Evolutionary conservation across 148 eudicot species (phyloP).

Genomic region (Rhododendron griersonianum): DNA sequence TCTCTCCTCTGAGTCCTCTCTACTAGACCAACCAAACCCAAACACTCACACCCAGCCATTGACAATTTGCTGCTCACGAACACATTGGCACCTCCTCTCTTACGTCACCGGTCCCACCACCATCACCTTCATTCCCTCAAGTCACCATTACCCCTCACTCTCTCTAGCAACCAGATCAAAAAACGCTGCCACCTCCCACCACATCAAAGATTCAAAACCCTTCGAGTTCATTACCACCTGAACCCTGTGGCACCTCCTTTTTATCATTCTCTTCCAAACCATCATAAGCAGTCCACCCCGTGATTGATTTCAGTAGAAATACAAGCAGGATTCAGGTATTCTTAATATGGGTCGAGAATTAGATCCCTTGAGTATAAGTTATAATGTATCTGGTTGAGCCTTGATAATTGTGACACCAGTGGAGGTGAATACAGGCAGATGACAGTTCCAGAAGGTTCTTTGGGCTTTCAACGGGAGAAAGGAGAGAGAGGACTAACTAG

Average conservation of each 20-base stretch:
- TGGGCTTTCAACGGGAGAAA: background rate
- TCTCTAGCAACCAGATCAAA: background rate
- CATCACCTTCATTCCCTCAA: background rate
- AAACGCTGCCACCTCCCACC: background rate
- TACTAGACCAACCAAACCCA: background rate
- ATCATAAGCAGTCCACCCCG: background rate
- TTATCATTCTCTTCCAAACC: background rate
- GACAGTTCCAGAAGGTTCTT: background rate
- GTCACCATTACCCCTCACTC: background rate
- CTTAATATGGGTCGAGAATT: background rate
- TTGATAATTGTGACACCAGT: background rate
- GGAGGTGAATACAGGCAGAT: background rate
- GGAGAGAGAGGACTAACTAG: background rate
- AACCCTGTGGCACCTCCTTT: background rate
- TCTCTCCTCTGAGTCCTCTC: background rate
- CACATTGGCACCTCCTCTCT: background rate
- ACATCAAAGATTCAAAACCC: background rate
- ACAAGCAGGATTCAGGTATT: background rate
- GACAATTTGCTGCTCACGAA: background rate
- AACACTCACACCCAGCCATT: background rate
- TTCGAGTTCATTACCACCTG: background rate
- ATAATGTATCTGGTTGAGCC: background rate
- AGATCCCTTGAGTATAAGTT: background rate
- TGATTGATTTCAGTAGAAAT: background rate
- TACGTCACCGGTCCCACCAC: background rate